Conservation (phyloP, 1,284 basidiomycete genomes). For the Hemileia vastatrix region DNA sequence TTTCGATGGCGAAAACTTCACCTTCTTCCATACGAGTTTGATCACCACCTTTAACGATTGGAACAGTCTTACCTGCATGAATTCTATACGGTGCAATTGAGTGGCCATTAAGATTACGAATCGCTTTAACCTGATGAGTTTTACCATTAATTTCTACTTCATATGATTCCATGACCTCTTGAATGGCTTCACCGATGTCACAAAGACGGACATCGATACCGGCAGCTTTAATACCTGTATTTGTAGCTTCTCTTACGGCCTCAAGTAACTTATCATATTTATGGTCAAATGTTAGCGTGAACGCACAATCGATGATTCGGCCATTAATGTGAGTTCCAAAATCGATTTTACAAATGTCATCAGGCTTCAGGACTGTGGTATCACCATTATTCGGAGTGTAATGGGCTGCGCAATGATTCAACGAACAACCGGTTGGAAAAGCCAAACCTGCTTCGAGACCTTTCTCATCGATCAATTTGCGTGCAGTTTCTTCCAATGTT, state of each 20-base stretch:
- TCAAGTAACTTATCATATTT: constrained; percentile 39
- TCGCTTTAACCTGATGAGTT: constrained; percentile 58
- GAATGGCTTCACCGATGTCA: constrained; percentile 40
- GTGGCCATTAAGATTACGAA: constrained; percentile 81
- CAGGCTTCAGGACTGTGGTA: constrained; percentile 37
- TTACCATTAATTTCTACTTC: constrained; percentile 42
- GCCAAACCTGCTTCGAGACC: constrained; percentile 42
- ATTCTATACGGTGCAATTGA: constrained; percentile 76
- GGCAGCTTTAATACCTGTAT: constrained; percentile 35
- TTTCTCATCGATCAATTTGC: constrained; percentile 35
- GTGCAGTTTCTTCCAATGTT: constrained; percentile 37
- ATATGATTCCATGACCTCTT: constrained; percentile 44
- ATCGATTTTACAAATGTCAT: constrained; percentile 42
- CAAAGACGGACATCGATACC: constrained; percentile 42
- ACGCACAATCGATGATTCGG: constrained; percentile 42
- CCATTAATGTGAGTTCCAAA: constrained; percentile 42
- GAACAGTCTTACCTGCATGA: constrained; percentile 70
- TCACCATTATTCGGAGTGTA: constrained; percentile 44
- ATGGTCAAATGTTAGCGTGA: constrained; percentile 41
- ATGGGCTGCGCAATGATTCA: constrained; percentile 44
- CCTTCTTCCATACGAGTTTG: constrained; percentile 97
- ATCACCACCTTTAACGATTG: constrained; percentile 78
- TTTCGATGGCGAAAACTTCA: constrained; percentile 98
- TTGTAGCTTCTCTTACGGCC: constrained; percentile 39
- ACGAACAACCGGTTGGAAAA: constrained; percentile 41